Evolutionary conservation across 2,329 filamentous ascomycete species (phyloP).

Genomic region (Pseudocercospora pini-densiflorae): DNA sequence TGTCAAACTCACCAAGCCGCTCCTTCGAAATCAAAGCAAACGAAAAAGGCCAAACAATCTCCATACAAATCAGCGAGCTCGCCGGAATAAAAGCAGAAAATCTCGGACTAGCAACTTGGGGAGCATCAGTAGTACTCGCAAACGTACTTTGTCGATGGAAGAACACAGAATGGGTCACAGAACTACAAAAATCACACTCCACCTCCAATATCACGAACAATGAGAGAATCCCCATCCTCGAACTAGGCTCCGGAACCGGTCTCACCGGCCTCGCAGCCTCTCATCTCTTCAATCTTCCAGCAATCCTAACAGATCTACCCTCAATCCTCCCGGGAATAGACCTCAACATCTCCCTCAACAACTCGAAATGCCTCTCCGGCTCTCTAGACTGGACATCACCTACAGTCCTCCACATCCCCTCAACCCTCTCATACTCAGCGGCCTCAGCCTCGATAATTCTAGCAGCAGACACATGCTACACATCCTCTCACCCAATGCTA

Average conservation of each 20-base stretch:
- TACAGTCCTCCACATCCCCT: slow-evolving; percentile 13
- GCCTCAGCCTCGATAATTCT: slow-evolving; percentile 44
- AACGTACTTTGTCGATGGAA: slow-evolving; percentile 41
- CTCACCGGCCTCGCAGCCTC: slow-evolving; percentile 45
- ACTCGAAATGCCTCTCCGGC: slow-evolving; percentile 29
- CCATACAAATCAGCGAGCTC: slow-evolving; percentile 29
- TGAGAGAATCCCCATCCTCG: slow-evolving; percentile 35
- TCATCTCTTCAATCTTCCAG: slow-evolving; percentile 34
- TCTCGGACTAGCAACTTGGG: slow-evolving; percentile 46
- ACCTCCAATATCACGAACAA: neutral
- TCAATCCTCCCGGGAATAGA: slow-evolving; percentile 40
- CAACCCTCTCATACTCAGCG: slow-evolving; percentile 12
- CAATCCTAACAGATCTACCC: slow-evolving; percentile 43
- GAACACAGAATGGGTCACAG: slow-evolving; percentile 5
- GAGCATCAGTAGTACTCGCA: slow-evolving; percentile 43
- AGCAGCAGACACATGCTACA: slow-evolving; percentile 50
- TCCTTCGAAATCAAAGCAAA: slow-evolving; percentile 90
- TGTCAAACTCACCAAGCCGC: slow-evolving; percentile 47
- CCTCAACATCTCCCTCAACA: slow-evolving; percentile 42
- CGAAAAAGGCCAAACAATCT: slow-evolving; percentile 9
- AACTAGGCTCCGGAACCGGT: slow-evolving; percentile 46
- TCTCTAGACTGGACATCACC: slow-evolving; percentile 47
- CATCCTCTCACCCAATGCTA: slow-evolving; percentile 47
- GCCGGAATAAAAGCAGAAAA: slow-evolving; percentile 38
- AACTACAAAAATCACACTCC: neutral